Evolutionary conservation across 2,329 filamentous ascomycete genomes (phyloP).

Genomic region (Davidsoniella virescens): DNA sequence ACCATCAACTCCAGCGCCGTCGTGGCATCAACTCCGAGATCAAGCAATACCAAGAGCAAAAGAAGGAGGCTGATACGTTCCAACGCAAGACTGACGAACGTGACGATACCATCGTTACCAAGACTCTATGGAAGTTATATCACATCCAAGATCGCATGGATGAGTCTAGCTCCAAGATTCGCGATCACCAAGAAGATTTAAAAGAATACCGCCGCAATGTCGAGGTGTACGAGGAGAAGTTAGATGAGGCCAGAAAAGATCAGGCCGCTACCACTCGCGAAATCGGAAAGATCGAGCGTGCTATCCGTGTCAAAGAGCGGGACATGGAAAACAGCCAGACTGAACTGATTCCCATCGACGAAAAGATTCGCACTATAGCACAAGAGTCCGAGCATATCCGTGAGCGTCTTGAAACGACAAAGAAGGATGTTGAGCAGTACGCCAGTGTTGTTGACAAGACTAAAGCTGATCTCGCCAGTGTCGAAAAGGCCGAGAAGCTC

Average conservation of each 20-base stretch:
- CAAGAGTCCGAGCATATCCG: constrained; percentile 53
- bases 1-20: constrained; percentile 72
- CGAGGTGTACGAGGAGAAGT: constrained; percentile 62
- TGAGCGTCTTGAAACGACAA: constrained; percentile 51
- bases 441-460: constrained; percentile 51
- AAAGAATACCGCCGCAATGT: constrained; percentile 84
- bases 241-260: constrained; percentile 72
- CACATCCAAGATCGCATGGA: constrained; percentile 91
- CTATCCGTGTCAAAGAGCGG: constrained; percentile 72
- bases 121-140: constrained; percentile 92
- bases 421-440: constrained; percentile 62
- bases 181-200: constrained; percentile 84
- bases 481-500: constrained; percentile 78
- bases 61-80: constrained; percentile 86
- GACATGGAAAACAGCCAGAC: constrained; percentile 77
- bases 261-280: constrained; percentile 62
- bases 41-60: constrained; percentile 94
- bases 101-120: constrained; percentile 79
- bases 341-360: constrained; percentile 71
- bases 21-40: constrained; percentile 95
- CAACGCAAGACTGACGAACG: constrained; percentile 80
- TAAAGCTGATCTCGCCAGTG: constrained; percentile 62
- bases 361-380: constrained; percentile 71
- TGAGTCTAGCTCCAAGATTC: constrained; percentile 75
- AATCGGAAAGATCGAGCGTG: constrained; percentile 65